Base-by-base conservation (phyloP, 2,329 filamentous ascomycete species). In the Pseudogymnoascus sp. region DNA sequence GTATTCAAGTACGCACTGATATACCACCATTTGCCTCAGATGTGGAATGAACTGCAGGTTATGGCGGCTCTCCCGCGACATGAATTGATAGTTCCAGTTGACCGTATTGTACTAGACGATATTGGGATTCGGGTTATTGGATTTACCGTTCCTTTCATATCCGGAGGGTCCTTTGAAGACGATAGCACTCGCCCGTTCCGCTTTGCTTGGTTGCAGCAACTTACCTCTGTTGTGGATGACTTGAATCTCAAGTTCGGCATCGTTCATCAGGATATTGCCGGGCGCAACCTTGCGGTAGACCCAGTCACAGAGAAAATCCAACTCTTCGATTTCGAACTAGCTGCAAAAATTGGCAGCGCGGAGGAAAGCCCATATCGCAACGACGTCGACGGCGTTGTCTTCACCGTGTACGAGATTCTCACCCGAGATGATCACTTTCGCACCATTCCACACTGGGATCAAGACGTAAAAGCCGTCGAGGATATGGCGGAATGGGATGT, bases 171-270 rank as follows among this genome's bases (percentile, higher is more conserved):
- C 1, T 64, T 76, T 11, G 65, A 69, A 1, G 75, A 72, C 62
- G 64, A 47, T 33, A 69, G 69, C 2, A 69, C 72, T 8, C 42
- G 42, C 6, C 62, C 69, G 1, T 78, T 78, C 61, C 73, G 70
- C 64, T 68, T 78, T 0, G 47, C 72, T 61, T 77, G 74, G 72
- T 66, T 77, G 0, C 64, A 69, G 14, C 76, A 79, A 63, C 72
- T 79, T 0, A 72, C 72, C 0, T 7, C 68, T 0, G 70, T 76
- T 4, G 69, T 78, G 7, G 76, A 78, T 62, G 70, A 73, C 35
- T 67, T 78, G 29, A 77, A 78, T 61, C 67, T 77, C 11, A 63
- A 70, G 44, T 65, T 73, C 38, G 75, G 76, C 29, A 72, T 78
- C 44, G 65, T 68, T 40, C 76, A 78, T 65, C 72, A 76, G 64